Evolutionary conservation across 441 rosid genomes (phyloP).

Genomic region (Populus hybrid): DNA sequence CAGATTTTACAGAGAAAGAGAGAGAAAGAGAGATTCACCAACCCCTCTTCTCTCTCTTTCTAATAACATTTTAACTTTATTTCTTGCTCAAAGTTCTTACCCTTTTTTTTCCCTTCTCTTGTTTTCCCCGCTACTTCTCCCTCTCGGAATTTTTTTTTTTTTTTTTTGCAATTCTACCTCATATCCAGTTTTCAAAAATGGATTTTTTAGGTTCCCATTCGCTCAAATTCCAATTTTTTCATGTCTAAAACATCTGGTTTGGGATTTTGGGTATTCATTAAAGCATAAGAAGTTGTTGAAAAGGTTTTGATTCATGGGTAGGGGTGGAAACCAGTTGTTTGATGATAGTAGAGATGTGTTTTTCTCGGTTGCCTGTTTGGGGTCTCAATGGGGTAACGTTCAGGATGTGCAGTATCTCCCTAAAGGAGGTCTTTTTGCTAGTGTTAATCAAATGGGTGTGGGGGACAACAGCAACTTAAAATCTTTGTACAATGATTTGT

Average conservation of each 20-base stretch:
- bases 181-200: constrained; percentile 14
- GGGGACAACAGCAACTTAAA: constrained; percentile 40
- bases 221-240: constrained; percentile 27
- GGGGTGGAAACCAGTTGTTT: constrained; percentile 44
- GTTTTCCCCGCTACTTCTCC: constrained; percentile 9
- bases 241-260: background rate
- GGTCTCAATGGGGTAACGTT: constrained; percentile 40
- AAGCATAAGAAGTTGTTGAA: background rate
- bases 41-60: background rate
- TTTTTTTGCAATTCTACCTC: background rate
- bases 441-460: constrained; percentile 72
- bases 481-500: constrained; percentile 47
- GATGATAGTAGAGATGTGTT: constrained; percentile 53
- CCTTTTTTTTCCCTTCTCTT: background rate
- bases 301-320: constrained; percentile 44
- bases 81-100: background rate
- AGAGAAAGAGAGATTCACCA: too few relatives aligned
- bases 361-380: constrained; percentile 52
- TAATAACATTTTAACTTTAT: background rate
- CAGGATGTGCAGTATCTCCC: constrained; percentile 30
- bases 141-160: constrained; percentile 17
- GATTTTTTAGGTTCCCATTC: constrained; percentile 19
- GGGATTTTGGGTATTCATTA: background rate
- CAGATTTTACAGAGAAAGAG: too few relatives aligned
- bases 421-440: constrained; percentile 63